These are phyloP conservation scores for Sugiyamaella paludigena DNA, from an alignment of 1,139 yeast species.

Conservation along the genomic window DNA sequence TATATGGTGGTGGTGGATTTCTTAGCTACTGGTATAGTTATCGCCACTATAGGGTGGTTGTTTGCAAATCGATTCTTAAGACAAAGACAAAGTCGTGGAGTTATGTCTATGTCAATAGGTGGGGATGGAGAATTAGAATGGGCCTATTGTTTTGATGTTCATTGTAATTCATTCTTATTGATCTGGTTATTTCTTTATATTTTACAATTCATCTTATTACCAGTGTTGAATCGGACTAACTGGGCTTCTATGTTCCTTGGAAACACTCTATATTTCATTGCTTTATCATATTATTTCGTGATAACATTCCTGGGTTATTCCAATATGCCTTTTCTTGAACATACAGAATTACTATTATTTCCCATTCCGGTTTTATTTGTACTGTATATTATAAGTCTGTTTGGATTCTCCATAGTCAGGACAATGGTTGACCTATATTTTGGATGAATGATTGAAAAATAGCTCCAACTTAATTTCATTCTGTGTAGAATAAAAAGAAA, in stretches of 20 bases:
- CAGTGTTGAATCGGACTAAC: conserved; percentile 61
- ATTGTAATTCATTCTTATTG: conserved; percentile 80
- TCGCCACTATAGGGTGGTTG: conserved; percentile 73
- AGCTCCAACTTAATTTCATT: not conserved
- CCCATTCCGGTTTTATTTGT: conserved; percentile 60
- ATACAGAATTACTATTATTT: conserved; percentile 53
- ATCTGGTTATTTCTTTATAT: conserved; percentile 79
- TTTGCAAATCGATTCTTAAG: conserved; percentile 62
- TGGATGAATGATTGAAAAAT: conserved; percentile 7
- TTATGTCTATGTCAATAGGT: conserved; percentile 37
- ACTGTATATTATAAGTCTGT: conserved; percentile 50
- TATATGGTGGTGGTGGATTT: conserved; percentile 88
- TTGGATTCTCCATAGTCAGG: conserved; percentile 70
- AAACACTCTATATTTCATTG: conserved; percentile 69
- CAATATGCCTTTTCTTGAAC: conserved; percentile 72
- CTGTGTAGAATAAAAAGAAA: not conserved
- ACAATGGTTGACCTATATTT: conserved; percentile 69
- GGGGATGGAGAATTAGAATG: conserved; percentile 69
- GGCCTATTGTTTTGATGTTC: conserved; percentile 93
- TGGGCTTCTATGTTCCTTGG: conserved; percentile 71
- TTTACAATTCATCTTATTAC: conserved; percentile 72
- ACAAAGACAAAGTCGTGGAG: conserved; percentile 39
- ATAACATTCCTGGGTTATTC: conserved; percentile 86
- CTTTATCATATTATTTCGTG: conserved; percentile 71
- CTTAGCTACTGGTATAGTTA: conserved; percentile 61